Evolutionary conservation across 2,329 filamentous ascomycete species (phyloP), one percentile per base, ranked within the genome.

Genomic region (Dactylellina drechsleri): DNA sequence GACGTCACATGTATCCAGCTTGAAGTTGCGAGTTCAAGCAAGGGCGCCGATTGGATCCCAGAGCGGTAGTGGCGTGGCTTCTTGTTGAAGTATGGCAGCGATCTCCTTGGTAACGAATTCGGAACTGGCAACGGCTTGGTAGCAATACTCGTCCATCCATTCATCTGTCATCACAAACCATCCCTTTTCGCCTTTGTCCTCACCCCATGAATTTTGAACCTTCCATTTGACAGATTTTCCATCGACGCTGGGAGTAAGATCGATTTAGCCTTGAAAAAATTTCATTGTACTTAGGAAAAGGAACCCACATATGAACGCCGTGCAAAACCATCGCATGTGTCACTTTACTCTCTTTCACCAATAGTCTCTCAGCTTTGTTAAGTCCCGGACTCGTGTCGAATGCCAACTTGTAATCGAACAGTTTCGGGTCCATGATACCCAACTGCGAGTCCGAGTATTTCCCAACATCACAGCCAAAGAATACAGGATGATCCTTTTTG

Each of bases 271-370:
- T 7, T 15, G 4, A 10, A 36, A 36, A 7, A 36, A 36, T 13
- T 8, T 15, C 15, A 28, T 43, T n/a, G 4, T 28, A 59, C n/a
- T 40, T 13, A 23, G 40, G 15, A 8, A 64, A 23, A 5, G 23
- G n/a, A 1, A 62, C 68, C 50, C 31, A 74, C 68, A 74, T 71
- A 40, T 97, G 92, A 53, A 96, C 93, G 0, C 88, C 93, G 1
- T 92, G 96, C 76, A 97, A 82, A 0, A 96, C 92, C 93, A 96
- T 96, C 3, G 93, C 93, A 79, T 96, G 93, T 0, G 92, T 96
- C 92, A 97, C 96, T 59, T 87, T 86, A 64, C 87, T 90, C 83
- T 96, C 92, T 10, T 91, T 89, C 0, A 89, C 90, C 79, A 87
- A 84, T 53, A 97, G 83, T 2, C 92, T 84, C 79, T 92, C 87